Conservation (phyloP, 495 filamentous ascomycete species). For the Penicillium dipodomyicola region DNA sequence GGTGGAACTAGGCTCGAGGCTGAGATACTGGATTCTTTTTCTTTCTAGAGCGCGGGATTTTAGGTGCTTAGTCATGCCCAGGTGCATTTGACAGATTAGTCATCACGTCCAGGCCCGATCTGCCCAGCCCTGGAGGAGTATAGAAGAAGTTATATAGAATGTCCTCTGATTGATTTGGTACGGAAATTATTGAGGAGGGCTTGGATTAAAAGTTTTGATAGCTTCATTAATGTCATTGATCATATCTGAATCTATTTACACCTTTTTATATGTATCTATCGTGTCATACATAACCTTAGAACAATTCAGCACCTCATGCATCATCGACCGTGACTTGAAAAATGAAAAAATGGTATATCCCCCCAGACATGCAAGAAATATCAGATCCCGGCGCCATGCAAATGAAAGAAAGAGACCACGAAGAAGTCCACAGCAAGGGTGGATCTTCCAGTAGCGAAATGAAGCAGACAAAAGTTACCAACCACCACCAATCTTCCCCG, state of each 20-base stretch:
- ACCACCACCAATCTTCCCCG: slow-evolving; percentile 88
- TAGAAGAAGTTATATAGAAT: not conserved
- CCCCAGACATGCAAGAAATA: slow-evolving; percentile 19
- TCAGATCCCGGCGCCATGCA: slow-evolving; percentile 23
- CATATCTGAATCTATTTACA: not conserved
- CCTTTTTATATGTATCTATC: not conserved
- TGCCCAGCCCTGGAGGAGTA: too few relatives aligned
- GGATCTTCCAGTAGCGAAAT: not conserved
- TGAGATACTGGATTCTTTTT: slow-evolving; percentile 8
- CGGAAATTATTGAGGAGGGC: not conserved
- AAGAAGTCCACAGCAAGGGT: not conserved
- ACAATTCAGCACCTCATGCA: not conserved
- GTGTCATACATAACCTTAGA: not conserved
- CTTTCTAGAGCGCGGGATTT: slow-evolving; percentile 12
- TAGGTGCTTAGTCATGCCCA: slow-evolving; percentile 12
- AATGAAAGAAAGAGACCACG: slow-evolving; percentile 5
- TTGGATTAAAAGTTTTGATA: not conserved
- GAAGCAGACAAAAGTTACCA: slow-evolving; percentile 58
- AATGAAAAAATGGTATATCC: slow-evolving; percentile 21
- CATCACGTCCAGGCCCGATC: not conserved
- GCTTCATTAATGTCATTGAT: not conserved
- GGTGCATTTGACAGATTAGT: not conserved
- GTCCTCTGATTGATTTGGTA: not conserved
- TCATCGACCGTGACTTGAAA: slow-evolving; percentile 4
- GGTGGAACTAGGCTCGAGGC: not conserved